Evolutionary conservation across 108 stramenopile species (phyloP).

Genomic region (Cyclotella choctawhatcheeana): DNA sequence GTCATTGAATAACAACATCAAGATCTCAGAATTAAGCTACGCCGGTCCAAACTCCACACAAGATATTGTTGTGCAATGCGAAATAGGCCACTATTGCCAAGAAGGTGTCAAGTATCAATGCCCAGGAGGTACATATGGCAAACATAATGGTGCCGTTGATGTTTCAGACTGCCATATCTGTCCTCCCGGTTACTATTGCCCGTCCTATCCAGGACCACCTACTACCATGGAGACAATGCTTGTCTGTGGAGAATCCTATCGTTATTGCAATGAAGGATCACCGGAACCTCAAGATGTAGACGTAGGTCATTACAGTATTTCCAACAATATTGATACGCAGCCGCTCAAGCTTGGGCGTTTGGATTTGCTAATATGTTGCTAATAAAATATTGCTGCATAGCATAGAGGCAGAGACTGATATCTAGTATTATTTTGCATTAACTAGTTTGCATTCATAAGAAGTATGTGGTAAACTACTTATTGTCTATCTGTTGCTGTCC

Average conservation of each 20-base stretch:
- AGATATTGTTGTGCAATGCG: slow-evolving; percentile 29
- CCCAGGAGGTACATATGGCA: slow-evolving; percentile 46
- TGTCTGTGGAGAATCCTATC: slow-evolving; percentile 29
- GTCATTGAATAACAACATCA: no score
- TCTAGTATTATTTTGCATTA: no score
- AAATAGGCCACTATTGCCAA: slow-evolving; percentile 42
- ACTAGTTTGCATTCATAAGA: no score
- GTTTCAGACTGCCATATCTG: slow-evolving; percentile 26
- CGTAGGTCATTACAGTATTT: slow-evolving; percentile 43
- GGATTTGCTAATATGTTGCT: no score
- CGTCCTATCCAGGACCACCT: slow-evolving; percentile 38
- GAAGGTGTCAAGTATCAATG: slow-evolving; percentile 47
- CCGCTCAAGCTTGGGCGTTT: no score
- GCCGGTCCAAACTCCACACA: slow-evolving; percentile 44
- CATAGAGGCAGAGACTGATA: no score
- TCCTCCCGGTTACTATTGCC: slow-evolving; percentile 39
- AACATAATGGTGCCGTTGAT: slow-evolving; percentile 18
- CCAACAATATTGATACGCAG: slow-evolving; percentile 12
- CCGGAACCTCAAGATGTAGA: slow-evolving; percentile 29
- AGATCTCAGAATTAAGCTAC: slow-evolving; percentile 19
- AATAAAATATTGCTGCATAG: no score
- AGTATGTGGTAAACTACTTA: no score
- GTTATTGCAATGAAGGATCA: slow-evolving; percentile 41
- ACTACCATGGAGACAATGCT: slow-evolving; percentile 27
- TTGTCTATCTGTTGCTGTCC: no score